These are phyloP conservation scores for Alternaria conjuncta DNA, from an alignment of 2,329 filamentous ascomycete genomes.

Conservation along the genomic window DNA sequence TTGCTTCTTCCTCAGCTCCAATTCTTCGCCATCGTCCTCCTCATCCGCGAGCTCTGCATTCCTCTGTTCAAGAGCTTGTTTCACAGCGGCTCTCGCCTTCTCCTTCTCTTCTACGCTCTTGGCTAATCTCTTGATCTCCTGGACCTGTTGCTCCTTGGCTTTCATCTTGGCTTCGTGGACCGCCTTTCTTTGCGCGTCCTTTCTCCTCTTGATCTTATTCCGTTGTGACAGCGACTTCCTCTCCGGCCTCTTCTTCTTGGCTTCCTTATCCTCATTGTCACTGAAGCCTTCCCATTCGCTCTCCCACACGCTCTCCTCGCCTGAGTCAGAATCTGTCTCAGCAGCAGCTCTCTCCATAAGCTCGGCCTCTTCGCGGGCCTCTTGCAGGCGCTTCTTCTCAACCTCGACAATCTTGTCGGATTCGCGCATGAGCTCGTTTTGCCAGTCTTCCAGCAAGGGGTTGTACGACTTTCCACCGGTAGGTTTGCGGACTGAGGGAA, in stretches of 20 bases:
- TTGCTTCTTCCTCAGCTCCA: constrained; percentile 69
- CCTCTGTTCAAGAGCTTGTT: constrained; percentile 34
- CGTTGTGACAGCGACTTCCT: constrained; percentile 86
- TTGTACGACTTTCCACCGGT: constrained; percentile 91
- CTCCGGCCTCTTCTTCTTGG: constrained; percentile 76
- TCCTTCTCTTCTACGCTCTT: constrained; percentile 68
- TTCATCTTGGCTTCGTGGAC: constrained; percentile 80
- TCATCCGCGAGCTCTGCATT: constrained; percentile 33
- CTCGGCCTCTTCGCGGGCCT: constrained; percentile 70
- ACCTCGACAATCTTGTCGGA: constrained; percentile 79
- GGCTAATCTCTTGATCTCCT: constrained; percentile 73
- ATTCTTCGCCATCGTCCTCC: constrained; percentile 47
- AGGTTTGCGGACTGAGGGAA: constrained; percentile 81
- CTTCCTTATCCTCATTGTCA: constrained; percentile 59
- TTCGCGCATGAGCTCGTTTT: constrained; percentile 74
- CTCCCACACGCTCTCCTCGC: constrained; percentile 93
- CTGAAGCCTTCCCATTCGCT: constrained; percentile 72
- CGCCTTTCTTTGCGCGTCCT: constrained; percentile 79
- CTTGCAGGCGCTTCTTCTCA: constrained; percentile 75
- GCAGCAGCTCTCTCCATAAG: constrained; percentile 74
- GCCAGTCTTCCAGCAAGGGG: constrained; percentile 85
- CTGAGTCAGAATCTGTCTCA: constrained; percentile 75
- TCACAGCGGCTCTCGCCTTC: constrained; percentile 43
- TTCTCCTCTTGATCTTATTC: constrained; percentile 86
- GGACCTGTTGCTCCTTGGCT: constrained; percentile 73